A percentile compares a stretch with the other conserved stretches of the same genome.
These are phyloP conservation scores for Fusarium paranaense DNA, from an alignment of 2,329 filamentous ascomycete species.

Conservation along the genomic window DNA sequence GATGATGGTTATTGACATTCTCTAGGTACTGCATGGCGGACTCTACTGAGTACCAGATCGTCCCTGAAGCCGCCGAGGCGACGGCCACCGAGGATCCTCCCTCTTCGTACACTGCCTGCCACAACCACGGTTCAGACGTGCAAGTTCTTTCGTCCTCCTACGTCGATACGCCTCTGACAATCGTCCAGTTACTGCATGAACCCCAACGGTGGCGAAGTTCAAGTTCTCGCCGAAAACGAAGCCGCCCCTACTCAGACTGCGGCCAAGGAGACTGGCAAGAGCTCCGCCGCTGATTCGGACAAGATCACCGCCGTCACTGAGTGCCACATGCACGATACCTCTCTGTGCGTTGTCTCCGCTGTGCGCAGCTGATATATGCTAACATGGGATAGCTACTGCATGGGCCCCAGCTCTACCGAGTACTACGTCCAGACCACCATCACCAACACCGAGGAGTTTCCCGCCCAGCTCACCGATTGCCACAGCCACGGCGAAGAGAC, in stretches of 20 bases:
- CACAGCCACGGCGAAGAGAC: constrained; percentile 68
- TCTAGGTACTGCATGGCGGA: constrained; percentile 38
- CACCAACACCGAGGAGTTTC: constrained; percentile 66
- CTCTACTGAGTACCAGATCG: constrained; percentile 36
- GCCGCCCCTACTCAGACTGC: constrained; percentile 14
- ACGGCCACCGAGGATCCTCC: constrained; percentile 35
- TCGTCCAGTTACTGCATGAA: constrained; percentile 38
- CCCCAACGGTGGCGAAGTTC: constrained; percentile 41
- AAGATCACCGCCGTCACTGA: constrained; percentile 51
- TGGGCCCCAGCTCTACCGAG: constrained; percentile 53
- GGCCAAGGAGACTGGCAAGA: constrained; percentile 24
- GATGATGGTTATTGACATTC: background rate
- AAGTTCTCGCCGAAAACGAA: constrained; percentile 31
- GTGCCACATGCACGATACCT: constrained; percentile 54
- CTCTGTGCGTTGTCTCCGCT: constrained; percentile 47
- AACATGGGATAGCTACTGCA: constrained; percentile 53
- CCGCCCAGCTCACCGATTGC: constrained; percentile 72
- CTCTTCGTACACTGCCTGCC: constrained; percentile 41
- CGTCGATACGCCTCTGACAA: background rate
- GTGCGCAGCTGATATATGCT: background rate
- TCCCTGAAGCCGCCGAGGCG: constrained; percentile 14
- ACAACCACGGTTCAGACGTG: constrained; percentile 37
- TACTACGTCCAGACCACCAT: constrained; percentile 58
- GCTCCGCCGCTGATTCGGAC: constrained; percentile 4
- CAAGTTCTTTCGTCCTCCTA: background rate